Percentiles rank a stretch among this genome's conserved stretches.
phyloP scores from a whole-genome alignment of 1,284 basidiomycete genomes.

The Sanghuangporus sanghuang region DNA sequence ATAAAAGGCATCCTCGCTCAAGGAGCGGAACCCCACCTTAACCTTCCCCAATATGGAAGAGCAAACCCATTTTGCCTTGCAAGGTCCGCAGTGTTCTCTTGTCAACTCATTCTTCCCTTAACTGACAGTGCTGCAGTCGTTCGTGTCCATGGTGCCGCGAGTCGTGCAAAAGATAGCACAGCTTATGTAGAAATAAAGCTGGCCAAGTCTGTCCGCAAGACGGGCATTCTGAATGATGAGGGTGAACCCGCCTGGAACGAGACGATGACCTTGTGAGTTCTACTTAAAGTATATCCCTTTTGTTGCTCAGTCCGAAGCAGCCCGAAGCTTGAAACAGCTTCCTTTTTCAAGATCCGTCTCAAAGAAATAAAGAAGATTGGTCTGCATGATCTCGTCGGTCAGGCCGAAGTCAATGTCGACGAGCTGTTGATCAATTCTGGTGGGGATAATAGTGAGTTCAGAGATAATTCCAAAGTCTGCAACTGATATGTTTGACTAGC shows the following conservation, averaged over 20 bases:
- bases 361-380: too few relatives aligned
- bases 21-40: neutral
- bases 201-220: neutral
- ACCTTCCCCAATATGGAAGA: neutral
- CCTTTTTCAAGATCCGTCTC: too few relatives aligned
- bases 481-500: neutral
- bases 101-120: neutral
- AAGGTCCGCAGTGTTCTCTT: neutral
- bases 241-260: neutral
- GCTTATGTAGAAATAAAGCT: neutral
- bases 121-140: neutral
- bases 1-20: neutral
- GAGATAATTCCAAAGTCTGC: neutral
- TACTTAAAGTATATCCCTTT: too few relatives aligned
- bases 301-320: too few relatives aligned
- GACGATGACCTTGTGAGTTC: neutral
- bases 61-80: neutral
- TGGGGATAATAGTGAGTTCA: neutral
- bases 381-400: too few relatives aligned
- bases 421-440: neutral
- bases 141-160: neutral
- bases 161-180: neutral
- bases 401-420: too few relatives aligned
- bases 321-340: too few relatives aligned
- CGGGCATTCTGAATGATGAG: neutral